Percentiles rank a stretch among this genome's conserved stretches.
Conservation (phyloP, 1,284 basidiomycete species). For the Thecaphora thlaspeos region DNA sequence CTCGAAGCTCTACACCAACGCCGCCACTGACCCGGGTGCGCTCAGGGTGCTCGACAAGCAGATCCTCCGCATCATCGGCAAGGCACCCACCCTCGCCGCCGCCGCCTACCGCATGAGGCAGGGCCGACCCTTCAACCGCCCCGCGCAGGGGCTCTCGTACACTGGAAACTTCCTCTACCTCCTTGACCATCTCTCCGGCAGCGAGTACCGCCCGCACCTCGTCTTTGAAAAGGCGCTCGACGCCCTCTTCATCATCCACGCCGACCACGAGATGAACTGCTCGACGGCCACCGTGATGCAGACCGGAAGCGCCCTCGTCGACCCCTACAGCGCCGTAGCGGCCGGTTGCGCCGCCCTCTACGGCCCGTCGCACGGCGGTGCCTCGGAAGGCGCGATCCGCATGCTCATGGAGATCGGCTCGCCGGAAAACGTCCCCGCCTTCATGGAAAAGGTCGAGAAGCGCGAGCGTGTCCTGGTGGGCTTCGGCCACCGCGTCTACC, state of each 20-base stretch:
- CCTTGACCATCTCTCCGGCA: slow-evolving; percentile 74
- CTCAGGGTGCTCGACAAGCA: slow-evolving; percentile 82
- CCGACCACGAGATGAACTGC: slow-evolving; percentile 77
- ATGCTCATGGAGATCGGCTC: slow-evolving; percentile 5
- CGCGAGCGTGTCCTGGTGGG: slow-evolving; percentile 81
- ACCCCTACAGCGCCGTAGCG: slow-evolving; percentile 75
- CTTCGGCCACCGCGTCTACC: slow-evolving; percentile 70
- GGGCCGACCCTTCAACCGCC: slow-evolving; percentile 80
- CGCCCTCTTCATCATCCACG: slow-evolving; percentile 78
- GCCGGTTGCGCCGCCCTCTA: slow-evolving; percentile 25
- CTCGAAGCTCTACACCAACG: slow-evolving; percentile 70
- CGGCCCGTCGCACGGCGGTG: slow-evolving; percentile 72
- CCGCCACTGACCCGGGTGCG: slow-evolving; percentile 62
- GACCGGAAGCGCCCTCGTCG: slow-evolving; percentile 80
- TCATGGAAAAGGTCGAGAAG: slow-evolving; percentile 71
- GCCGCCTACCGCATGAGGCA: slow-evolving; percentile 86
- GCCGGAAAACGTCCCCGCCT: slow-evolving; percentile 7
- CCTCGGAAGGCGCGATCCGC: slow-evolving; percentile 15
- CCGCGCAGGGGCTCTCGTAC: slow-evolving; percentile 76
- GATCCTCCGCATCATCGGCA: slow-evolving; percentile 80
- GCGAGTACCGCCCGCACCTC: slow-evolving; percentile 70
- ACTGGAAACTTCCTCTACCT: slow-evolving; percentile 81
- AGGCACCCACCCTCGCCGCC: slow-evolving; percentile 79
- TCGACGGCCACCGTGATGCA: slow-evolving; percentile 73
- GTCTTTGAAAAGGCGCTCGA: slow-evolving; percentile 80